phyloP scores from a whole-genome alignment of 1,284 basidiomycete species.

The Leccinum proliferum region DNA sequence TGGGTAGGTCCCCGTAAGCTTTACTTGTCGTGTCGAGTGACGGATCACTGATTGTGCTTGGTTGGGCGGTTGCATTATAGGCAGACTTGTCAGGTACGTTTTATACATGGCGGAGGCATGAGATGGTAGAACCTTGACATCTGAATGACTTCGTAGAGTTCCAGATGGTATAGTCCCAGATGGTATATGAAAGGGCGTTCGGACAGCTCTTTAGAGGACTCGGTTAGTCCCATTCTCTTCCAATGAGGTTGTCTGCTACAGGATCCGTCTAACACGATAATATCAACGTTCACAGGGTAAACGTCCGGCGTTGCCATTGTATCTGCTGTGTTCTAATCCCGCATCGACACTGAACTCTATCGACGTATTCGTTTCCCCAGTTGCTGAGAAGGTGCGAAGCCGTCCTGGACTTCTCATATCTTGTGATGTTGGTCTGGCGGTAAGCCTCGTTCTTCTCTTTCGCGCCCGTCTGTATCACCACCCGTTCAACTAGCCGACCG shows the following conservation, averaged over 20 bases:
- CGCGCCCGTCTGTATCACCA: conserved; percentile 9
- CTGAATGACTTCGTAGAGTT: conserved; percentile 2
- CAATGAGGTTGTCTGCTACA: neutral
- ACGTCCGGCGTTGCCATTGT: conserved; percentile 14
- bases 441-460: conserved; percentile 45
- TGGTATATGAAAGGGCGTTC: conserved; percentile 16
- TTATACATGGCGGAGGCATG: neutral
- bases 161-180: conserved; percentile 4
- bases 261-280: neutral
- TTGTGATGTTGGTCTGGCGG: conserved; percentile 44
- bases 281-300: conserved; percentile 12
- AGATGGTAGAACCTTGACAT: neutral
- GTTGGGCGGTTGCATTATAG: conserved; percentile 14
- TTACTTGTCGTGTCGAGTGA: neutral
- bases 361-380: conserved; percentile 9
- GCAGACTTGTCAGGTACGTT: conserved; percentile 13
- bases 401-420: neutral
- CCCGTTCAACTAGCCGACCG: conserved; percentile 62
- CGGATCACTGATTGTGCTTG: neutral
- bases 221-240: conserved; percentile 7
- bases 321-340: conserved; percentile 19
- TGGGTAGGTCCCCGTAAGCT: conserved; percentile 9
- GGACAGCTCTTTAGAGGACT: conserved; percentile 18
- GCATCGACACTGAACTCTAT: conserved; percentile 16
- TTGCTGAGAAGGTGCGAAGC: conserved; percentile 11